phyloP scores from a whole-genome alignment of 129 eudicot species.

The Oenanthe sinensis region DNA sequence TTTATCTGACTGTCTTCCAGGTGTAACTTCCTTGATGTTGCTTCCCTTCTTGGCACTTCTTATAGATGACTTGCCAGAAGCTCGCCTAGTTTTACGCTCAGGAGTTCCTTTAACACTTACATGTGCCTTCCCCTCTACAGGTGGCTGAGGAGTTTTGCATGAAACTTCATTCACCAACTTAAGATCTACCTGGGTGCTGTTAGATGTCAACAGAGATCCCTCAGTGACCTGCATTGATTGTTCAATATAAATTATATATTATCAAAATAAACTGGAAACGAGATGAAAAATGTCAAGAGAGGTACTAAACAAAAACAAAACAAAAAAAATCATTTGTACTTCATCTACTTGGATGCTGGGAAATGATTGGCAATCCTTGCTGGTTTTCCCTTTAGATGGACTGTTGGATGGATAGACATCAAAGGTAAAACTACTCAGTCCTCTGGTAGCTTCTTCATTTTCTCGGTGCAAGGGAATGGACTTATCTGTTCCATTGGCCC shows the following conservation, averaged over 20 bases:
- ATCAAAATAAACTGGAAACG: neutral
- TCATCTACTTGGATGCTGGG: constrained; percentile 31
- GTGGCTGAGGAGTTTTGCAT: constrained; percentile 24
- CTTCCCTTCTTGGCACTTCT: constrained; percentile 44
- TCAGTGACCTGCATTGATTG: neutral
- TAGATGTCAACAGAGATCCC: constrained; percentile 31
- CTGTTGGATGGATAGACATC: constrained; percentile 44
- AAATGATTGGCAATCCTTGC: constrained; percentile 32
- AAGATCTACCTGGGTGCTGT: constrained; percentile 25
- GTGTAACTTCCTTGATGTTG: constrained; percentile 30
- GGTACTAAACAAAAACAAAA: neutral
- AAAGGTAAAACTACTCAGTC: constrained; percentile 37
- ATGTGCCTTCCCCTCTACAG: constrained; percentile 19
- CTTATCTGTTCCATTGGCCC: constrained; percentile 12
- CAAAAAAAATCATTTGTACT: constrained; percentile 17
- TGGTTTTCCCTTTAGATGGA: constrained; percentile 33
- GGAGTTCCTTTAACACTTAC: constrained; percentile 34
- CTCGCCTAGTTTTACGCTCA: constrained; percentile 70
- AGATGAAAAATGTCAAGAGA: neutral
- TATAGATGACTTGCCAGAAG: constrained; percentile 31
- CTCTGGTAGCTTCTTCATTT: constrained; percentile 25
- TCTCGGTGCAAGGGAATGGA: constrained; percentile 11
- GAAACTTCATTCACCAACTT: neutral
- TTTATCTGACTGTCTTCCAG: constrained; percentile 21
- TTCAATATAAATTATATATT: neutral